Evolutionary conservation across 1,284 basidiomycete species (phyloP), one percentile per base, ranked within the genome.

Genomic region (Prillingera fragicola): DNA sequence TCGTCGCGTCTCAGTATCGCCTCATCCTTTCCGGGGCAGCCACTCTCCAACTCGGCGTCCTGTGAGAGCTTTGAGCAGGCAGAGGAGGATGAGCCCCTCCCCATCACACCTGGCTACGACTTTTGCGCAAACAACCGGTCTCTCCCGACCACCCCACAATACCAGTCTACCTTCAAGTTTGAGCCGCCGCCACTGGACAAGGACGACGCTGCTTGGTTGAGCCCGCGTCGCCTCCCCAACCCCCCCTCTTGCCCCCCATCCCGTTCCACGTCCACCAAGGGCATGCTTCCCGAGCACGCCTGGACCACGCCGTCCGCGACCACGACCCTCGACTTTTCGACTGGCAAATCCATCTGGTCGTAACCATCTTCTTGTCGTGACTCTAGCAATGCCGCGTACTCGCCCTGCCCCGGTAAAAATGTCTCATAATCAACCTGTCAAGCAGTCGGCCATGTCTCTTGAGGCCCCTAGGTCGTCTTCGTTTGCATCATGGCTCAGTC

Each of bases 301-400:
- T 12, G 45, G 43, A 38, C 38, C 50, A 36, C n/a, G 5, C 27
- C 10, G 23, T 44, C 32, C 43, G 27, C 35, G 29, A 28, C 17
- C 23, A 43, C 54, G 10, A 55, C 53, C 4, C 34, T 59, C 25
- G 58, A 60, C 27, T 64, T 62, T 38, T 60, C 58, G 23, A 51
- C 51, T 15, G 62, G 62, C 40, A 54, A 47, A 15, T 65, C 62
- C 6, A 61, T 63, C 34, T 65, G 62, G 62, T 50, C 50, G 18
- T 56, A 38, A 37, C 17, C 8, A 18, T 7, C 17, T 6, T 32
- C 28, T 24, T n/a, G n/a, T n/a, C n/a, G n/a, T n/a, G n/a, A n/a
- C n/a, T n/a, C n/a, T n/a, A n/a, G n/a, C n/a, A n/a, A n/a, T n/a
- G n/a, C 27, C 27, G 10, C 15, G 27, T 28, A 10, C 27, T 28